Conservation (phyloP, 2,329 filamentous ascomycete species). For the Drechslera avenae region DNA sequence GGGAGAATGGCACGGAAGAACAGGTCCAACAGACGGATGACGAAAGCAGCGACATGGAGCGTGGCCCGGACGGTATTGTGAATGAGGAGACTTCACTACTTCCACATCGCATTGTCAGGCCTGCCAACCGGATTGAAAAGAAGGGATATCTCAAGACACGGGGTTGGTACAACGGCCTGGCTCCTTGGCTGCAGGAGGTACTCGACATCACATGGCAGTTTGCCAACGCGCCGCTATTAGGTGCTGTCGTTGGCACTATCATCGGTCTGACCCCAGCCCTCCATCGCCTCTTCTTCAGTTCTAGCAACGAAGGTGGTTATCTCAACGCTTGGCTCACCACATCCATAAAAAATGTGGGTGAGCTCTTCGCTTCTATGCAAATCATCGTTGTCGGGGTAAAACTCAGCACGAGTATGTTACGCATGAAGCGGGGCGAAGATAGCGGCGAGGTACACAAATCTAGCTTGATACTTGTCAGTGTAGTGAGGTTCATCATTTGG, state of each 20-base stretch:
- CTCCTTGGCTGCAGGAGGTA: constrained; percentile 46
- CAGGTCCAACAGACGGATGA: constrained; percentile 27
- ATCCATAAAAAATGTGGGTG: constrained; percentile 65
- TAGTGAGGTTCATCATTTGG: constrained; percentile 66
- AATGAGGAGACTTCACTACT: constrained; percentile 60
- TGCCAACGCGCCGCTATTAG: constrained; percentile 66
- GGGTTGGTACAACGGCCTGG: constrained; percentile 45
- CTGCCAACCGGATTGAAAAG: constrained; percentile 36
- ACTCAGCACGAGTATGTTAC: constrained; percentile 60
- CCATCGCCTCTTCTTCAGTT: constrained; percentile 66
- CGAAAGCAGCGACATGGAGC: constrained; percentile 26
- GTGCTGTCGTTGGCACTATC: constrained; percentile 62
- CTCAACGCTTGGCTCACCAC: constrained; percentile 70
- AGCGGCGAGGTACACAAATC: constrained; percentile 55
- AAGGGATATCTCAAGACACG: constrained; percentile 43
- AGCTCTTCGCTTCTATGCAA: constrained; percentile 67
- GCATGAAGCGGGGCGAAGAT: constrained; percentile 52
- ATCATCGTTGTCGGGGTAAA: constrained; percentile 71
- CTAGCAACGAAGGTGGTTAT: constrained; percentile 63
- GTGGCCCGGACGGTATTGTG: constrained; percentile 33
- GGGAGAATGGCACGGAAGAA: background rate
- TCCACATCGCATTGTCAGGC: constrained; percentile 45
- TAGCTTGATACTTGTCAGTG: constrained; percentile 58
- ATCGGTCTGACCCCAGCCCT: constrained; percentile 65
- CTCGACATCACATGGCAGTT: constrained; percentile 57